Evolutionary conservation across 371 early-diverging fungal species (phyloP).

Genomic region (Dipsacomyces acuminosporus): DNA sequence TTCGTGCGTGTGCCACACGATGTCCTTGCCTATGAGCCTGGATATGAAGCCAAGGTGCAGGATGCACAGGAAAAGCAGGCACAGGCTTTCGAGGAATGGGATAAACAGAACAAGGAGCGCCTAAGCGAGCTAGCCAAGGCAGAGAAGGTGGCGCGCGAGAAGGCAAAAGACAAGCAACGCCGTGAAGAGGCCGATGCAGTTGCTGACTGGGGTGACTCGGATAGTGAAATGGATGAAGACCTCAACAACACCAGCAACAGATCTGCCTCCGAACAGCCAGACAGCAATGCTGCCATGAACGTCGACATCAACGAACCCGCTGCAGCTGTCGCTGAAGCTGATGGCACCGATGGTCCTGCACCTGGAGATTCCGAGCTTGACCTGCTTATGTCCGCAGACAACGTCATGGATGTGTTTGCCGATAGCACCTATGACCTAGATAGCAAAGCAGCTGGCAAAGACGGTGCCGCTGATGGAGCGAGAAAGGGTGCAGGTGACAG

Average conservation of each 20-base stretch:
- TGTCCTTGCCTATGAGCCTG: constrained; percentile 37
- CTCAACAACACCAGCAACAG: neutral
- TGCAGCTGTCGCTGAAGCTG: neutral
- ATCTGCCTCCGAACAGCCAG: too few relatives aligned
- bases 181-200: constrained; percentile 18
- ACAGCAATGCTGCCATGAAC: too few relatives aligned
- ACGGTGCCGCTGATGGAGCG: too few relatives aligned
- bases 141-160: constrained; percentile 7
- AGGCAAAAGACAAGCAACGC: constrained; percentile 12
- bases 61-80: constrained; percentile 20
- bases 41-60: constrained; percentile 29
- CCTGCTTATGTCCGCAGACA: neutral
- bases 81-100: constrained; percentile 20
- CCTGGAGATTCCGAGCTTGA: neutral
- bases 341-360: too few relatives aligned
- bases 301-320: neutral
- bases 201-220: constrained; percentile 31
- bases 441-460: neutral
- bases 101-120: constrained; percentile 10
- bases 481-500: neutral
- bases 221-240: constrained; percentile 12
- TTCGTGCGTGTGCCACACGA: constrained; percentile 38
- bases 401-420: neutral
- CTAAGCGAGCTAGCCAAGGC: constrained; percentile 6
- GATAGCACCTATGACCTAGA: neutral